Evolutionary conservation across 176 grass and related monocot genomes (phyloP).

Genomic region (Carex pumila): DNA sequence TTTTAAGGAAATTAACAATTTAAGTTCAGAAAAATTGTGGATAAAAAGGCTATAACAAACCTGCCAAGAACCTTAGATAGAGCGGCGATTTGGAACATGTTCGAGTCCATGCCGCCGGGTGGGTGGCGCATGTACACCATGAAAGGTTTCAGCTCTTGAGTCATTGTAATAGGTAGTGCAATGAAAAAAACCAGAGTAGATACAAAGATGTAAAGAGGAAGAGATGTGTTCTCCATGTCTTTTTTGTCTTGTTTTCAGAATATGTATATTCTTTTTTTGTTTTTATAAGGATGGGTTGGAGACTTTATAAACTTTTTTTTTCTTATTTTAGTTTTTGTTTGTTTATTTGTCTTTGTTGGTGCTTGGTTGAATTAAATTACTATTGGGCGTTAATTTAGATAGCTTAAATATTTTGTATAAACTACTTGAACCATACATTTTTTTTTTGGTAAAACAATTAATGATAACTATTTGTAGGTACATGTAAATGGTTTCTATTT

Average conservation of each 20-base stretch:
- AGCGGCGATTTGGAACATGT: constrained; percentile 17
- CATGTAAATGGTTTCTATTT: neutral
- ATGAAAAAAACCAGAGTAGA: neutral
- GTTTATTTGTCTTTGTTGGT: neutral
- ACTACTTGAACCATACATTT: neutral
- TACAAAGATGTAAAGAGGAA: neutral
- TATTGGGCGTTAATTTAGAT: neutral
- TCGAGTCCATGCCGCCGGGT: neutral
- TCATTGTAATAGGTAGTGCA: neutral
- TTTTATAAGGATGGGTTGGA: neutral
- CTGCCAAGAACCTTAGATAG: constrained; percentile 26
- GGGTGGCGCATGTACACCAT: neutral
- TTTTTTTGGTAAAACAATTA: neutral
- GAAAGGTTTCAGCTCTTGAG: constrained; percentile 6
- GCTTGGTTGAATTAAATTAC: neutral
- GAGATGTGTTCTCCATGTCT: constrained; percentile 7
- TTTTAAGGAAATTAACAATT: neutral
- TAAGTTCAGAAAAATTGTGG: neutral
- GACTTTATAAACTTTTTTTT: neutral
- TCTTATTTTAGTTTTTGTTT: neutral
- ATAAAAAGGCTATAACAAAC: neutral
- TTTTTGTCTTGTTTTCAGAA: neutral
- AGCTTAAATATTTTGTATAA: neutral
- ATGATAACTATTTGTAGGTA: neutral
- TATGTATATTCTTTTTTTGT: neutral